phyloP scores from a whole-genome alignment of 768 basidiomycete species.

The Mycena maculata region DNA sequence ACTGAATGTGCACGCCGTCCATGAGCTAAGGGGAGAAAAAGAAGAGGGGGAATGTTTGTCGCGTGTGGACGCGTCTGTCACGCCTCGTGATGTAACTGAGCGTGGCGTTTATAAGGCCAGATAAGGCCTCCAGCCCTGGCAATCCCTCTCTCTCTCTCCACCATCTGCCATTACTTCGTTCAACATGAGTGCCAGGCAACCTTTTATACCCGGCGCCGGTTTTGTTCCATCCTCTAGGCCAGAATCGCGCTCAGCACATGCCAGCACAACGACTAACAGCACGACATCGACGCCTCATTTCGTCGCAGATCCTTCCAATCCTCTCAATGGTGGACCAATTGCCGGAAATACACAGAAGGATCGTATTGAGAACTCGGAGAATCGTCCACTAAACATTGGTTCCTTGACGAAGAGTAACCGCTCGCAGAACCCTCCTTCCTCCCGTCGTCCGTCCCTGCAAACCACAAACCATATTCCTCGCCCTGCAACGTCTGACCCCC shows the following conservation, averaged over 20 bases:
- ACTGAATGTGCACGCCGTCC: too few species aligned
- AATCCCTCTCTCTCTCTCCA: conserved; percentile 7
- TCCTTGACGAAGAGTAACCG: conserved; percentile 27
- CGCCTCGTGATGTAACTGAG: too few species aligned
- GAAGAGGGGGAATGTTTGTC: too few species aligned
- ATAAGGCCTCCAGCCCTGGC: too few species aligned
- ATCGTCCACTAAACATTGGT: conserved; percentile 22
- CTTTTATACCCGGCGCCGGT: conserved; percentile 9
- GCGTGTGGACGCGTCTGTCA: too few species aligned
- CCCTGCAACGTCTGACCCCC: conserved; percentile 14
- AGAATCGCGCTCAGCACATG: conserved; percentile 15
- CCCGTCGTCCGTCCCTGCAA: conserved; percentile 29
- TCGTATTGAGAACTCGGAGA: conserved; percentile 6
- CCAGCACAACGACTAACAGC: background rate
- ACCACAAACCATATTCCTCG: background rate
- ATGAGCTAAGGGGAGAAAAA: too few species aligned
- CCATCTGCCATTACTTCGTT: background rate
- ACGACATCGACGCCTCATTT: conserved; percentile 13
- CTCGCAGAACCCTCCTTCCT: conserved; percentile 10
- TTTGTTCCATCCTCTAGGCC: conserved; percentile 11
- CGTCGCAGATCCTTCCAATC: conserved; percentile 28
- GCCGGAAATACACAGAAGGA: background rate
- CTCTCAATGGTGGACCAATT: conserved; percentile 20
- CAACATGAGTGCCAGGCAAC: conserved; percentile 20
- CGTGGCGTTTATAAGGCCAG: too few species aligned